phyloP scores from a whole-genome alignment of 371 early-diverging fungal genomes.

The Circinella umbellata region DNA sequence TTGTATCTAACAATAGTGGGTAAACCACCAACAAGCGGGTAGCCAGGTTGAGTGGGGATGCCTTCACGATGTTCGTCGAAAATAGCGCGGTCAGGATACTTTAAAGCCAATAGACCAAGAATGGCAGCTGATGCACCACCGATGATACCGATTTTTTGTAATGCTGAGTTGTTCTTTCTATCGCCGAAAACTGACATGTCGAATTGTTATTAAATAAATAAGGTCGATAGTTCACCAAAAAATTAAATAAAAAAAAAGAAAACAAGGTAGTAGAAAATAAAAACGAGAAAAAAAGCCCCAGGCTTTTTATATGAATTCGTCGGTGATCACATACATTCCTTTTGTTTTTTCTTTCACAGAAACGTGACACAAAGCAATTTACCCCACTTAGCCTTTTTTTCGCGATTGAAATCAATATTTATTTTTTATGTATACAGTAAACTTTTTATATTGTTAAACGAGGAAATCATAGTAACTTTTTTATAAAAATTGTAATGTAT shows the following conservation, averaged over 20 bases:
- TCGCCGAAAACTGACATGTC: neutral
- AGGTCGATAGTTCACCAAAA: neutral
- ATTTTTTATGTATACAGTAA: neutral
- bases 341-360: too few relatives aligned
- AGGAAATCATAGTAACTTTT: too few relatives aligned
- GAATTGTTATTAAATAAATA: neutral
- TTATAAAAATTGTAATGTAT: too few relatives aligned
- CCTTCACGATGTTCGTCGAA: constrained; percentile 31
- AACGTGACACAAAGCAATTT: neutral
- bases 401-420: neutral
- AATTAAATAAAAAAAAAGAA: neutral
- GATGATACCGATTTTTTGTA: constrained; percentile 7
- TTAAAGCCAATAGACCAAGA: constrained; percentile 31
- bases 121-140: constrained; percentile 23
- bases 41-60: constrained; percentile 20
- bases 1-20: constrained; percentile 22
- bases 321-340: neutral
- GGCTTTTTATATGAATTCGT: neutral
- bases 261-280: too few relatives aligned
- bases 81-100: constrained; percentile 38
- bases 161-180: neutral
- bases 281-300: too few relatives aligned
- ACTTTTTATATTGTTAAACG: too few relatives aligned
- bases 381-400: neutral
- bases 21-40: constrained; percentile 36